Base-by-base conservation (phyloP, 2,329 filamentous ascomycete genomes). In the Dactylellina drechsleri region DNA sequence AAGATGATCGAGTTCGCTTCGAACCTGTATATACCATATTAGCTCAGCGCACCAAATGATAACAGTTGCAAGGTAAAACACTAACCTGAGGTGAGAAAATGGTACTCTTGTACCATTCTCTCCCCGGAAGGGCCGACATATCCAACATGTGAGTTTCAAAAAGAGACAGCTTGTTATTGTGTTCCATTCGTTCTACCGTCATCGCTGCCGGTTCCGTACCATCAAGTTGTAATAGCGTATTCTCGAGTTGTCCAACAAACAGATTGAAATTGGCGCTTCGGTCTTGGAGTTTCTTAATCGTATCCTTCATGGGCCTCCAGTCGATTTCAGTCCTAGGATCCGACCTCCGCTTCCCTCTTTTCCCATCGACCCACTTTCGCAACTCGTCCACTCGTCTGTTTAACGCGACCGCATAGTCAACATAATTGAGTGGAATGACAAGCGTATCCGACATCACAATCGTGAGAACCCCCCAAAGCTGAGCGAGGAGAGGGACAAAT, bases 61-160 rank as follows among this genome's bases (percentile, higher is more conserved):
- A n/a, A 36, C 5, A 47, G 8, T n/a, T 6, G 43, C 4, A 13
- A 13, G 43, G 43, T 52, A 2, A 16, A 43, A 40, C n/a, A 53
- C 72, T 49, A 76, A 79, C 79, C 79, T 92, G 88, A 0, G 95
- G 95, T 1, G 91, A 94, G 81, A 93, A 96, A 67, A 99, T 84
- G 80, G 96, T 87, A 82, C 97, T 95, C 82, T 96, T 97, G 85
- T 93, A 99, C 83, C 98, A 95, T 4, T 91, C 91, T 77, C 94
- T 89, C 79, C 92, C 92, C 45, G 92, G 91, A 3, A 96, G 91
- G 72, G 93, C 93, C 77, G 89, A 90, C 60, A 93, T 81, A 83
- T 99, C 95, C 28, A 98, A 83, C 61, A 99, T 82, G 80, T 92
- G 85, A 7, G 90, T 90, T 81, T 99, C 95, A 80, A 99, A 97